A percentile compares a stretch with the other conserved stretches of the same genome.
Evolutionary conservation across 2,329 filamentous ascomycete genomes (phyloP).

Genomic region (Diplodia sapinea): DNA sequence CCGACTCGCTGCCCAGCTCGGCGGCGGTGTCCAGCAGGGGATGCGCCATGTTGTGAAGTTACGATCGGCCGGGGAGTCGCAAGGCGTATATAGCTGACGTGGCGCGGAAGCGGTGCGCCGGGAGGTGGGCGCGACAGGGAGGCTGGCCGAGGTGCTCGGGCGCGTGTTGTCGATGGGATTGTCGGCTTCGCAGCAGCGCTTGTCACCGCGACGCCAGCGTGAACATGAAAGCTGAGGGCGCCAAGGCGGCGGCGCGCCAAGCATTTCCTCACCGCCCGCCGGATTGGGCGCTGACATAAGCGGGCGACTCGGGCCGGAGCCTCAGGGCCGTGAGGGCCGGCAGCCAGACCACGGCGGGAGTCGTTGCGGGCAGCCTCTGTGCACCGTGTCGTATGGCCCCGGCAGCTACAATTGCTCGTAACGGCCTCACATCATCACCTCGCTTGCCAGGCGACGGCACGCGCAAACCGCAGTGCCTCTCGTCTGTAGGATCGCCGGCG

Average conservation of each 20-base stretch:
- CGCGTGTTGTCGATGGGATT: conserved; percentile 5
- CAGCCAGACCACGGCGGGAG: not conserved
- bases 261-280: conserved; percentile 19
- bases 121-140: not conserved
- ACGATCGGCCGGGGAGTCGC: conserved; percentile 13
- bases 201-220: conserved; percentile 12
- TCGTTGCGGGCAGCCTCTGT: not conserved
- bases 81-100: conserved; percentile 14
- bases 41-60: conserved; percentile 27
- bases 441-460: conserved; percentile 23
- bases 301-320: not conserved
- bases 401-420: conserved; percentile 10
- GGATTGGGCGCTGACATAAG: conserved; percentile 7
- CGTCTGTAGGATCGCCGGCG: conserved; percentile 25
- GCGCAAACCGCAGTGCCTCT: conserved; percentile 19
- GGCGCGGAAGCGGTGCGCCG: conserved; percentile 17
- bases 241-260: conserved; percentile 8
- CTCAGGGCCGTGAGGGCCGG: not conserved
- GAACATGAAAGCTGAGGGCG: conserved; percentile 23
- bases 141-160: not conserved
- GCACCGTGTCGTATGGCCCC: conserved; percentile 5
- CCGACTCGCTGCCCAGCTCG: conserved; percentile 71
- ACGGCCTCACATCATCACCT: conserved; percentile 13
- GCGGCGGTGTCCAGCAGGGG: conserved; percentile 80
- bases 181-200: conserved; percentile 19